These are phyloP conservation scores for Paraphoma chrysanthemicola DNA, from an alignment of 2,329 filamentous ascomycete species.

Conservation along the genomic window DNA sequence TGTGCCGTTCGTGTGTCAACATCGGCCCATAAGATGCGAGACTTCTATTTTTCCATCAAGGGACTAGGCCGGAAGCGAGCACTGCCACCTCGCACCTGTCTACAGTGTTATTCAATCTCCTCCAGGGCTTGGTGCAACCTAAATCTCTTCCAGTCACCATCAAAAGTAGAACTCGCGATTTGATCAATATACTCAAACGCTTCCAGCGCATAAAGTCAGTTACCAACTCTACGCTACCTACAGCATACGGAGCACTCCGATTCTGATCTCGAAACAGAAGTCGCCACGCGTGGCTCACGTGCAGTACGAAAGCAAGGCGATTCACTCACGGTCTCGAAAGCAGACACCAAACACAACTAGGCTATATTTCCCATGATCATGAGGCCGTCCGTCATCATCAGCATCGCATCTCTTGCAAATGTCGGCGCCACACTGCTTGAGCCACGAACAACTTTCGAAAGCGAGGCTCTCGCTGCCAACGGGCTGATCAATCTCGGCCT, in stretches of 20 bases:
- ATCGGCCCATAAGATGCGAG: constrained; percentile 15
- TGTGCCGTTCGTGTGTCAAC: constrained; percentile 10
- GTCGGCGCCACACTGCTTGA: constrained; percentile 26
- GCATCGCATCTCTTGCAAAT: constrained; percentile 15
- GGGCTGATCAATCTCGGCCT: constrained; percentile 42
- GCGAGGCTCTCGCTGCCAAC: constrained; percentile 42
- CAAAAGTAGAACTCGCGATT: too few species aligned
- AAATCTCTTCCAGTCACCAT: background rate
- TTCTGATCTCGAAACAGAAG: too few species aligned
- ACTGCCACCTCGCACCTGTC: background rate
- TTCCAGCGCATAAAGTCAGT: too few species aligned
- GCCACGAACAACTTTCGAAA: constrained; percentile 24
- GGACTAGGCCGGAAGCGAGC: background rate
- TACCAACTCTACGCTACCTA: too few species aligned
- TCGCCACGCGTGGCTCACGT: too few species aligned
- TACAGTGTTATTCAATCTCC: too few species aligned
- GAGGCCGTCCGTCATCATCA: constrained; percentile 17
- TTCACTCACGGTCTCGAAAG: too few species aligned
- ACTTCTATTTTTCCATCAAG: background rate
- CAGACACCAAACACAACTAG: too few species aligned
- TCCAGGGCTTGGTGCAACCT: background rate
- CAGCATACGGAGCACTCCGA: too few species aligned
- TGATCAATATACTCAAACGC: too few species aligned
- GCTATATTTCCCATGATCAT: background rate
- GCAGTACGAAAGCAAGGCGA: too few species aligned